Conservation (phyloP, 345 rosid species). For the Garcia nutans region DNA sequence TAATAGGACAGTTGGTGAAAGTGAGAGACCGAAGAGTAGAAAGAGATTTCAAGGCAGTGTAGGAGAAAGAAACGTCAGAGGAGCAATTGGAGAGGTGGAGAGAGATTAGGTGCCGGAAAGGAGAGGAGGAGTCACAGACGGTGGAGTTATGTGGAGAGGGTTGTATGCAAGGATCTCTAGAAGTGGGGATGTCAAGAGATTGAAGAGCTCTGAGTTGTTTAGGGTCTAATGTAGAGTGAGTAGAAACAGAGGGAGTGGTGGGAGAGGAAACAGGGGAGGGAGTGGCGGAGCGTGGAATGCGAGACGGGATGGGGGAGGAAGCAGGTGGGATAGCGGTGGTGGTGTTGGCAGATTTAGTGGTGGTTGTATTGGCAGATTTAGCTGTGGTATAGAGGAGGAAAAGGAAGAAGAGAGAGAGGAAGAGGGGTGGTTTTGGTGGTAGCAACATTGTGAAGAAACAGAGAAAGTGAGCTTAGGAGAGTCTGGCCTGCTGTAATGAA, state of each 20-base stretch:
- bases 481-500: slow-evolving; percentile 1
- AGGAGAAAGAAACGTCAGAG: slow-evolving; percentile 54
- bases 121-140: slow-evolving; percentile 56
- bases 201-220: slow-evolving; percentile 71
- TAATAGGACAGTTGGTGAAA: slow-evolving; percentile 63
- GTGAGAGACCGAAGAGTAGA: slow-evolving; percentile 68
- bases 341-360: slow-evolving; percentile 6
- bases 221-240: slow-evolving; percentile 64
- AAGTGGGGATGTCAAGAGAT: slow-evolving; percentile 67
- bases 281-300: slow-evolving; percentile 18
- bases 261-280: slow-evolving; percentile 17
- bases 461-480: not conserved
- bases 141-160: slow-evolving; percentile 40
- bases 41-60: slow-evolving; percentile 57
- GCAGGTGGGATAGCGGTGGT: slow-evolving; percentile 35
- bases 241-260: slow-evolving; percentile 26
- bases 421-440: slow-evolving; percentile 26
- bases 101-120: slow-evolving; percentile 70
- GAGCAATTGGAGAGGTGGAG: slow-evolving; percentile 83
- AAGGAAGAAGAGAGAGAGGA: slow-evolving; percentile 27
- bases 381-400: slow-evolving; percentile 13
- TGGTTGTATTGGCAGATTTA: slow-evolving; percentile 8
- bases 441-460: slow-evolving; percentile 42
- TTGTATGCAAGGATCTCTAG: slow-evolving; percentile 64
- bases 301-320: slow-evolving; percentile 25